These are phyloP conservation scores for Taphrina confusa DNA, from an alignment of 1,139 yeast genomes.

Conservation along the genomic window DNA sequence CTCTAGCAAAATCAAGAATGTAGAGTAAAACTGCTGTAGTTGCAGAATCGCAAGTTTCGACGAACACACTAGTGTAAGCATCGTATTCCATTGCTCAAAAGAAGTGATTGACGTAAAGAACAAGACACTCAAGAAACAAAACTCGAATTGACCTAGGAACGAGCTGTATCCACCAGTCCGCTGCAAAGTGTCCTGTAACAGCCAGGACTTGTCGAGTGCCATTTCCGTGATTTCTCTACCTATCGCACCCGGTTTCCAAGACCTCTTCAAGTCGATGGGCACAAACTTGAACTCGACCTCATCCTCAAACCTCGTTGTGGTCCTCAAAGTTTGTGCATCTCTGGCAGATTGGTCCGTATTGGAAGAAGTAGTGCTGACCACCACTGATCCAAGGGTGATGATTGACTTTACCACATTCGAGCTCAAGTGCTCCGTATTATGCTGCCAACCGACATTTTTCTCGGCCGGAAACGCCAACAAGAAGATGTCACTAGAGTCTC, in stretches of 20 bases:
- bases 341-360: neutral
- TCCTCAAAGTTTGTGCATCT: neutral
- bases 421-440: neutral
- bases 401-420: neutral
- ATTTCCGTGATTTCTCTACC: constrained; percentile 48
- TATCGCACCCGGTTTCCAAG: constrained; percentile 47
- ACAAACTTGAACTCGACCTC: constrained; percentile 47
- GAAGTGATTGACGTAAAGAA: constrained; percentile 53
- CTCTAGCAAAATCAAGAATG: constrained; percentile 8
- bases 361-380: constrained; percentile 22
- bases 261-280: constrained; percentile 47
- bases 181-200: constrained; percentile 45
- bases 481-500: neutral
- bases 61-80: constrained; percentile 45
- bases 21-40: neutral
- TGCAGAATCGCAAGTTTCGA: neutral
- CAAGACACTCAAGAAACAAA: constrained; percentile 48
- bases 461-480: constrained; percentile 5
- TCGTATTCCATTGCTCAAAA: constrained; percentile 52
- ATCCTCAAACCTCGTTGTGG: neutral
- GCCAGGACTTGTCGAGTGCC: constrained; percentile 53
- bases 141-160: constrained; percentile 51
- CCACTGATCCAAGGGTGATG: neutral
- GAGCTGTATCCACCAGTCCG: constrained; percentile 10
- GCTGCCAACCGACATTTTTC: neutral